Base-by-base conservation (phyloP, 495 filamentous ascomycete genomes). In the Pseudevernia furfuracea region DNA sequence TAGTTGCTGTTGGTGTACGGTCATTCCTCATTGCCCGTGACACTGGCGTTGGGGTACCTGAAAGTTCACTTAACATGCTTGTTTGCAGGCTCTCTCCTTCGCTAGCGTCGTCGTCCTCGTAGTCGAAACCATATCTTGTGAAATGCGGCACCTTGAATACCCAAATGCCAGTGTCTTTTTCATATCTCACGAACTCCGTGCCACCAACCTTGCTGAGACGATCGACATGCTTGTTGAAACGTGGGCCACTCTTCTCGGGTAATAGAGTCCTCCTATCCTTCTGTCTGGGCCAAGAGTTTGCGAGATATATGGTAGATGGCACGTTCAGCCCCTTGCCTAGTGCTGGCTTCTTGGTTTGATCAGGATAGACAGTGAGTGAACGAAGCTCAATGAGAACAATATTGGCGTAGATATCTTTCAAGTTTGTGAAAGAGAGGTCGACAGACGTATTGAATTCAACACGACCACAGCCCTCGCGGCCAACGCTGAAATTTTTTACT, bases 91-190 rank as follows among this genome's bases (percentile, higher is more conserved):
- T 79, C 73, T 79, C 73, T 75, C 72, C 84, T 69, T 76, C 77
- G 58, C 82, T 83, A 21, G 85, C 82, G 43, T 91, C 89, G 39
- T 91, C 89, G 34, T 90, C 89, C 52, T 92, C 89, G 67, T 94
- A 90, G 67, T 91, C 88, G 58, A 97, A 79, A n/a, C 87, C 91
- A 73, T 98, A 98, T 12, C 91, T 96, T 21, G 91, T 96, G 75
- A 92, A 98, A 75, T 98, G 94, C 65, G 91, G 85, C 46, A 98
- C 94, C 25, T 79, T 86, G 78, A 98, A 98, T 10, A 83, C 82
- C 94, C 94, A 98, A 32, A 88, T 83, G 60, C 94, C 94, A 38
- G 84, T 89, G 25, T 88, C 82, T 46, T 72, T 77, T 48, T 93
- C 82, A 74, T 96, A 98, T 65, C 80, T 78, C 57, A 91, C 77